Evolutionary conservation across 805 yeast genomes (phyloP), one percentile per base, ranked within the genome.

Genomic region (Candida endomychidarum): DNA sequence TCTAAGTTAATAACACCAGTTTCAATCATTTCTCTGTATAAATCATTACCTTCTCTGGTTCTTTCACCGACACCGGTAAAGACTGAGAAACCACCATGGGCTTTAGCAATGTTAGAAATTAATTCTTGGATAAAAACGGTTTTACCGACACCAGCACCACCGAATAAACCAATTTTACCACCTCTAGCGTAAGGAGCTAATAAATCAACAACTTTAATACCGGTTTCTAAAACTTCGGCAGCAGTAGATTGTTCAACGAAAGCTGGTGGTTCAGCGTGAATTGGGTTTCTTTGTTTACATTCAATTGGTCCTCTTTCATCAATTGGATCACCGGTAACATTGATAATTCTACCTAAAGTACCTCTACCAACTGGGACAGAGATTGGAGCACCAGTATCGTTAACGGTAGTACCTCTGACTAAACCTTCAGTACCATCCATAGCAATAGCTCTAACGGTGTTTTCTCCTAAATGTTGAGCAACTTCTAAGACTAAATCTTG

Each of bases 61-160:
- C 99, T 86, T 81, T 93, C 99, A 83, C 99, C 99, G 75, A 91
- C 99, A 89, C 99, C 99, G 64, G 96, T 86, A 85, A 91, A 91
- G 58, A 91, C 98, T 45, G 98, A 91, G 95, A 91, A 91, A 86
- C 98, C 98, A 88, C 98, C 99, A 75, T 91, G 98, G 65, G 99
- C 98, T 82, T 91, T 93, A 71, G 99, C 99, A 67, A 91, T 93
- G 83, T 91, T 91, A 90, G 93, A 91, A 75, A 91, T 91, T 79
- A 91, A 83, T 80, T 91, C 99, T 81, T 91, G 99, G 77, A 91
- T 91, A 78, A 91, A 91, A 53, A 91, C 99, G 74, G 99, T 91
- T 78, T 91, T 91, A 78, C 99, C 99, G 86, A 91, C 99, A 91
- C 99, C 99, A 74, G 99, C 99, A 91, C 99, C 99, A 81, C 99